Evolutionary conservation across 2,329 filamentous ascomycete species (phyloP), one percentile per base, ranked within the genome.

Genomic region (Neonectria punicea): DNA sequence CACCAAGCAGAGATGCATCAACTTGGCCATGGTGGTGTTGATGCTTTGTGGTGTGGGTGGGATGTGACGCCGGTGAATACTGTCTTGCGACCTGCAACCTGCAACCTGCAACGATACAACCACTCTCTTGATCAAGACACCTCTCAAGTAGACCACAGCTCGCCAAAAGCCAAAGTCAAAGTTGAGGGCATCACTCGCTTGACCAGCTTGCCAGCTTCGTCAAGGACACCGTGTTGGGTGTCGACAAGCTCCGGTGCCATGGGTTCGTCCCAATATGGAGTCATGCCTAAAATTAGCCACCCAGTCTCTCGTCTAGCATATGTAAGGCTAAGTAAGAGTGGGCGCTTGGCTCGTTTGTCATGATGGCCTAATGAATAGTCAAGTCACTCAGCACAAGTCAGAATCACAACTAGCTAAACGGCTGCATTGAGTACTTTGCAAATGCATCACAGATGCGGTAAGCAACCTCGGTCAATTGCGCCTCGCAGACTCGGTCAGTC

Each of bases 1-100:
- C 1, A 69, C 63, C 5, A 73, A 63, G 58, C 57, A 65, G 36
- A 72, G 18, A 25, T 53, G 28, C 10, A 39, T 25, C 51, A 61
- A 47, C 53, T 32, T 67, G 10, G n/a, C 20, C 68, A 67, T 67
- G 50, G 47, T 53, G 36, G 18, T 46, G 32, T 41, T 18, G n/a
- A 58, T 41, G 25, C n/a, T 18, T n/a, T 32, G 47, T n/a, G 47
- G 25, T n/a, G 10, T 32, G 36, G 16, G 36, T 39, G 36, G 36
- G 14, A 39, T 39, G 36, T n/a, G 36, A 39, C 20, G 25, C 7
- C 22, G 46, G 28, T 49, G 22, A 14, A 14, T 28, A 5, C 9
- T n/a, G 14, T 16, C 46, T 11, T 13, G 25, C 6, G 13, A 13
- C 18, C 11, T 46, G 44, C 20, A 25, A 4, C 22, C 22, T 25